phyloP scores from a whole-genome alignment of 441 rosid genomes.

The Erodium texanum region DNA sequence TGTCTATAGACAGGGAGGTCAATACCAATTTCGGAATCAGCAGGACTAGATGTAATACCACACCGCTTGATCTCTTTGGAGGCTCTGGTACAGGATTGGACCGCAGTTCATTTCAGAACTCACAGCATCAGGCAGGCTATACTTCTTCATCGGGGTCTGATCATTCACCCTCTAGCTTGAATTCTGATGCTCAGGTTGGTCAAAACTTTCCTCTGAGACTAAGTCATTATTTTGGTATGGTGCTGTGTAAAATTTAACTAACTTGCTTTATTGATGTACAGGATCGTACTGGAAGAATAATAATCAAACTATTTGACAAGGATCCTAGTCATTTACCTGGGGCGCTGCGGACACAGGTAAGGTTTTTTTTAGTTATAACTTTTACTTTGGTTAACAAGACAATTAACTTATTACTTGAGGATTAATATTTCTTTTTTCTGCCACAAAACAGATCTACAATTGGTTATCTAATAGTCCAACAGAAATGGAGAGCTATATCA shows the following conservation, averaged over 20 bases:
- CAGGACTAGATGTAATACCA: constrained; percentile 25
- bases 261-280: constrained; percentile 24
- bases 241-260: too few species aligned
- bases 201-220: neutral
- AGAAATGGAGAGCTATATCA: constrained; percentile 93
- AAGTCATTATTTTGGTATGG: too few species aligned
- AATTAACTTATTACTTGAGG: neutral
- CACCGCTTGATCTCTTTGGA: constrained; percentile 73
- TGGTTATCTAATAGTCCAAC: constrained; percentile 89
- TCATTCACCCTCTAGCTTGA: constrained; percentile 69
- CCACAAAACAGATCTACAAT: constrained; percentile 47
- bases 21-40: constrained; percentile 33
- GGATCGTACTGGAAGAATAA: constrained; percentile 62
- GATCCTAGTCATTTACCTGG: constrained; percentile 87
- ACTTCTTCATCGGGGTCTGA: constrained; percentile 86
- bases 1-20: constrained; percentile 28
- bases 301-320: constrained; percentile 38
- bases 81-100: constrained; percentile 37
- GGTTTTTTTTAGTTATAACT: constrained; percentile 14
- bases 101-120: constrained; percentile 39
- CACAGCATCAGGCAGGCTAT: constrained; percentile 54
- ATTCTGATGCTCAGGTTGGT: constrained; percentile 70
- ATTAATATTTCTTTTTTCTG: neutral
- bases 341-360: constrained; percentile 61
- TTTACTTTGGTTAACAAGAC: neutral